Evolutionary conservation across 352 stramenopile genomes (phyloP), one percentile per base, ranked within the genome.

Genomic region (Globisporangium abappressorium): DNA sequence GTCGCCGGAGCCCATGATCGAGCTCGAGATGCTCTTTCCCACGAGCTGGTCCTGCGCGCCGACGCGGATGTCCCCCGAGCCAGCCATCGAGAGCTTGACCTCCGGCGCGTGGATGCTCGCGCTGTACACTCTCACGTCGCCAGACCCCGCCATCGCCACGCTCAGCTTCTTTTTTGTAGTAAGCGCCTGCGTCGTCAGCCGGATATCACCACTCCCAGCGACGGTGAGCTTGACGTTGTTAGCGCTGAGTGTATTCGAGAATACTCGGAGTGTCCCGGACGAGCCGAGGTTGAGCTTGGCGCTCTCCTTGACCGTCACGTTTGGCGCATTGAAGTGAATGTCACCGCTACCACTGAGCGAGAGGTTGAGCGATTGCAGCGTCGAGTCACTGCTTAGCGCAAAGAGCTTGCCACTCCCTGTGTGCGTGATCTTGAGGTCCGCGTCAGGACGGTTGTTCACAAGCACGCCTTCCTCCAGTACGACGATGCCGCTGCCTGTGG

Each of bases 391-490:
- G 7, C 9, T 70, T 11, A 65, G 64, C 1, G 66, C 67, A 26
- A 73, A 70, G n/a, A 76, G 36, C 26, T 72, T 66, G 12, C 73
- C 73, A 14, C 61, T 69, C 8, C 73, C 70, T 3, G 61, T 65
- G 20, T 75, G 62, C 15, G 62, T 30, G 53, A 79, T 66, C 14
- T 38, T 22, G 3, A 79, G n/a, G 7, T 66, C 66, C 0, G 68
- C 36, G 0, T 66, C 43, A 0, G 53, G 34, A 14, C 67, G 41
- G 26, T 79, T 66, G 20, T 46, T 67, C 15, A 65, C 55, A 15
- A 79, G 57, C 36, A 79, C 70, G 30, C 66, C 65, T 34, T 79
- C 73, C n/a, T 72, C 66, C 28, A 79, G 49, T 18, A 79, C 70
- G 12, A 76, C 43, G 8, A 69, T 65, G 7, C 66, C 67, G 2